Evolutionary conservation across 2,329 filamentous ascomycete genomes (phyloP).

Genomic region (Colletotrichum sp.): DNA sequence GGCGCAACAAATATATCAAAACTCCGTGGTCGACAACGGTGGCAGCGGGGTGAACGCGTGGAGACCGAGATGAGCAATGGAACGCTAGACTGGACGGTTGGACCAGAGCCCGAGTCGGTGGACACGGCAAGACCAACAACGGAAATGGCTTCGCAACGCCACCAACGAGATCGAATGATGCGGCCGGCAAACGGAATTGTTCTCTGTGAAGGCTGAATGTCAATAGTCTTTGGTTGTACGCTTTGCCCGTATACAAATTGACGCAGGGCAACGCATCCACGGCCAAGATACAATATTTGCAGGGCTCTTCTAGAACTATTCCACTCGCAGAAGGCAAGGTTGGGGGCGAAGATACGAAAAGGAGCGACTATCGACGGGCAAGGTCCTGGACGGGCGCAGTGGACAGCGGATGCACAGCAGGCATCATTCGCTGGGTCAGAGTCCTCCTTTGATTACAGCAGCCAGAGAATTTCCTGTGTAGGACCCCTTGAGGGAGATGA

Average conservation of each 20-base stretch:
- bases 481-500: constrained; percentile 8
- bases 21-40: background rate
- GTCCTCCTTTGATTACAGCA: background rate
- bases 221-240: background rate
- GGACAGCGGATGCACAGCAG: background rate
- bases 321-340: background rate
- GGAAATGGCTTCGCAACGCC: constrained; percentile 1
- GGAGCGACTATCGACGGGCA: background rate
- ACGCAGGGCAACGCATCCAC: background rate
- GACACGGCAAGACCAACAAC: background rate
- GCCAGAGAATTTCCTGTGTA: background rate
- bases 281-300: background rate
- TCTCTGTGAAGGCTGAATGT: background rate
- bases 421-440: background rate
- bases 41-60: background rate
- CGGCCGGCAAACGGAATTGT: background rate
- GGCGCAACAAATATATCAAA: constrained; percentile 8
- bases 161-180: background rate
- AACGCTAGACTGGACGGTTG: background rate
- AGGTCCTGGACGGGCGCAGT: background rate
- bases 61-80: constrained; percentile 11
- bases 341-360: background rate
- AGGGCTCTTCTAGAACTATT: constrained; percentile 1
- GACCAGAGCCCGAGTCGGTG: background rate
- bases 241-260: background rate